Percentiles rank a stretch among this genome's conserved stretches.
Conservation (phyloP, 352 stramenopile species). For the Globisporangium paroecandrum region DNA sequence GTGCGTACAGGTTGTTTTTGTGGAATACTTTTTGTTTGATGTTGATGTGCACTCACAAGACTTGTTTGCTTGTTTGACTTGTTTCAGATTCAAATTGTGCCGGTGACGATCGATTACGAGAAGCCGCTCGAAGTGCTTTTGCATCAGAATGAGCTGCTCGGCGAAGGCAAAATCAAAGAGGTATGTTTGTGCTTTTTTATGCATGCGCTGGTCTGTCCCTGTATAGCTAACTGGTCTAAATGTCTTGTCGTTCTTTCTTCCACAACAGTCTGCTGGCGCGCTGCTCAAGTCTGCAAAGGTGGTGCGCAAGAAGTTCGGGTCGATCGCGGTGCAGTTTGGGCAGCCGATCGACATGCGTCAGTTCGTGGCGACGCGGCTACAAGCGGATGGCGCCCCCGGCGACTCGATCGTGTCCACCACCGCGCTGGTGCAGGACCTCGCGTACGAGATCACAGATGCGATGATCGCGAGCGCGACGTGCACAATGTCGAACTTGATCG, state of each 20-base stretch:
- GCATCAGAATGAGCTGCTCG: conserved; percentile 78
- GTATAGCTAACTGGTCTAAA: background rate
- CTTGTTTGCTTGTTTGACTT: conserved; percentile 4
- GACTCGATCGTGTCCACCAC: conserved; percentile 34
- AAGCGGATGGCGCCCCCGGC: conserved; percentile 17
- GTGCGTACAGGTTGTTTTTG: conserved; percentile 28
- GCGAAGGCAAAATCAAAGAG: conserved; percentile 79
- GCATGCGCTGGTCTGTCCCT: background rate
- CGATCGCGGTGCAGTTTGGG: conserved; percentile 76
- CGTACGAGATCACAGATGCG: conserved; percentile 70
- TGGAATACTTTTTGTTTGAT: background rate
- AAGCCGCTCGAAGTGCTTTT: conserved; percentile 79
- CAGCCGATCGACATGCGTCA: conserved; percentile 62
- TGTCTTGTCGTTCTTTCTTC: background rate
- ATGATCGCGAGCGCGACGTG: conserved; percentile 70
- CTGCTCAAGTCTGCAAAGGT: conserved; percentile 68
- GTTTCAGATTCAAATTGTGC: conserved; percentile 67
- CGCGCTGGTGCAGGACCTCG: conserved; percentile 54
- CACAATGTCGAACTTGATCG: conserved; percentile 71
- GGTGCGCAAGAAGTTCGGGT: conserved; percentile 78
- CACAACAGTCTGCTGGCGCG: conserved; percentile 47
- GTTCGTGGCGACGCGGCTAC: conserved; percentile 31
- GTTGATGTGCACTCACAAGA: conserved; percentile 1
- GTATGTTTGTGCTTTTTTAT: conserved; percentile 19
- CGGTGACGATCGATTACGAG: conserved; percentile 86